Evolutionary conservation across 2,329 filamentous ascomycete species (phyloP), one percentile per base, ranked within the genome.

Genomic region (Exophiala bonariae): DNA sequence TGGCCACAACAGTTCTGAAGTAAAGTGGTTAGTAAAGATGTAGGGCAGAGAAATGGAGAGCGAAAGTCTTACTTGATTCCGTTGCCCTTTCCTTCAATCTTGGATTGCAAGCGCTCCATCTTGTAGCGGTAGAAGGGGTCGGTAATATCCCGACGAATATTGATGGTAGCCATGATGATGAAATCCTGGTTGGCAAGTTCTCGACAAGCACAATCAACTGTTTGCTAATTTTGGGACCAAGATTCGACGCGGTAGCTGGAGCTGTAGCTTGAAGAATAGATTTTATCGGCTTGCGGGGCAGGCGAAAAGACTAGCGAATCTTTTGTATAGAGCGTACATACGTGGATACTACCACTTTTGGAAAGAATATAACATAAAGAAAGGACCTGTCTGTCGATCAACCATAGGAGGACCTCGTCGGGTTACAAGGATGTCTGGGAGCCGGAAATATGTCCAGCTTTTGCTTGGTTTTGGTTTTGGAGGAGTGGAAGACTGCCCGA

Each of bases 41-140:
- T 11, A 5, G 26, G 13, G 6, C 7, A 4, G 8, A 11, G 13
- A n/a, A 14, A n/a, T 28, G 18, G 19, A 17, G 7, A 7, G 32
- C 2, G 80, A 4, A 4, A 9, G n/a, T n/a, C 45, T 46, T 49
- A 55, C 52, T 99, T 99, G 83, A 99, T 99, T 68, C 93, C 93
- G 77, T 99, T 99, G 61, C 93, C 93, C 76, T 99, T 99, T 75
- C 93, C 93, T 77, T 99, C 93, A 64, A 99, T 95, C 81, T 99
- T 99, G 72, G 93, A 96, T 80, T 95, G 89, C 69, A 99, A 79
- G 63, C 85, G 86, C 78, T 97, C 93, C 93, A 99, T 99, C 84
- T 99, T 99, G 85, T 99, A 99, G 73, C 93, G 93, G 79, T 99
- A 99, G 84, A 96, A 99, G 76, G 87, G 87, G 77, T 99, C 93